A percentile compares a stretch with the other conserved stretches of the same genome.
Conservation (phyloP, 345 rosid species). For the Lepidium aucheri region DNA sequence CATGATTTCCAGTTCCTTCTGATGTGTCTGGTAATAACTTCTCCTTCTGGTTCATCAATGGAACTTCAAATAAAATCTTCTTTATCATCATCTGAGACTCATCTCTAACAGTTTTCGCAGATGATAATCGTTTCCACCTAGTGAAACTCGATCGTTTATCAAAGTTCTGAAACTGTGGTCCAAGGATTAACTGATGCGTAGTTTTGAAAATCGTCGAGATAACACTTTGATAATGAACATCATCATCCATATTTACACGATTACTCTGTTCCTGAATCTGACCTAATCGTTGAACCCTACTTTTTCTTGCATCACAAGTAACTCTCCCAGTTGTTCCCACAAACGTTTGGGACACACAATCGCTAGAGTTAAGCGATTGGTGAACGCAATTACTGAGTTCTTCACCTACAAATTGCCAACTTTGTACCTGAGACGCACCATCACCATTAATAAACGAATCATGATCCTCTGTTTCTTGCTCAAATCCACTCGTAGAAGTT, state of each 20-base stretch:
- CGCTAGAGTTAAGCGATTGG: constrained; percentile 65
- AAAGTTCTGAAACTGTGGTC: constrained; percentile 38
- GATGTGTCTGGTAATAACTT: constrained; percentile 28
- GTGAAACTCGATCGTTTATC: constrained; percentile 52
- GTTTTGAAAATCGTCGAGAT: constrained; percentile 58
- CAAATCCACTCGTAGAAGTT: constrained; percentile 42
- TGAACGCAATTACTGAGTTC: constrained; percentile 55
- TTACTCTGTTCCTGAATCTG: constrained; percentile 35
- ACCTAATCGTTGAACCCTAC: constrained; percentile 24
- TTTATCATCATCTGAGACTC: constrained; percentile 54
- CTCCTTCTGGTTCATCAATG: constrained; percentile 40
- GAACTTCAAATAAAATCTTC: constrained; percentile 69
- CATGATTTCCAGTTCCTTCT: constrained; percentile 35
- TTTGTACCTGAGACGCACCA: constrained; percentile 62
- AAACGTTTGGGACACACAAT: constrained; percentile 59
- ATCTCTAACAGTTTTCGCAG: constrained; percentile 13
- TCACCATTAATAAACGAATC: constrained; percentile 44
- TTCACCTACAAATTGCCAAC: constrained; percentile 61
- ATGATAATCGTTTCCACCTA: constrained; percentile 45
- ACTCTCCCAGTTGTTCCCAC: constrained; percentile 36
- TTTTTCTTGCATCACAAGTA: constrained; percentile 26
- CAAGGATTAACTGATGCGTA: constrained; percentile 47
- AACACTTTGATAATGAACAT: constrained; percentile 55
- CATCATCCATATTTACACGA: constrained; percentile 33
- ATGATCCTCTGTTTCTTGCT: constrained; percentile 33